A percentile compares a stretch with the other conserved stretches of the same genome.
Evolutionary conservation across 2,329 filamentous ascomycete genomes (phyloP).

Genomic region (Cryoendolithus antarcticus): DNA sequence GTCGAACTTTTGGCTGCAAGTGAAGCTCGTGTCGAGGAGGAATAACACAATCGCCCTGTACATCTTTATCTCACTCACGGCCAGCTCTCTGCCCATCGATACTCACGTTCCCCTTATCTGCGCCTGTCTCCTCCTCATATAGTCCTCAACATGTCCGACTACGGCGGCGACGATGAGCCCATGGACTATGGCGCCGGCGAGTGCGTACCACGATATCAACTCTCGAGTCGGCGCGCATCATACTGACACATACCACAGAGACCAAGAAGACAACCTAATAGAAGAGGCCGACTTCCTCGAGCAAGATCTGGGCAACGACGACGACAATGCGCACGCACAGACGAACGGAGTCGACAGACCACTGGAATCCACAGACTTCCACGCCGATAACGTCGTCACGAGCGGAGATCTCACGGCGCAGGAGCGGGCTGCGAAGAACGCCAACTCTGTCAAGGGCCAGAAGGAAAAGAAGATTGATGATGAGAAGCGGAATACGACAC

Average conservation of each 20-base stretch:
- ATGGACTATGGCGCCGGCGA: slow-evolving; percentile 24
- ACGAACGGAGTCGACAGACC: slow-evolving; percentile 17
- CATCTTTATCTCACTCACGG: no score
- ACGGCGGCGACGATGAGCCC: slow-evolving; percentile 28
- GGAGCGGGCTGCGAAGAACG: slow-evolving; percentile 28
- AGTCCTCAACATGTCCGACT: slow-evolving; percentile 38
- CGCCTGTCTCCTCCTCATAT: no score
- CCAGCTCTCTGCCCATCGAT: no score
- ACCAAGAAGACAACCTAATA: slow-evolving; percentile 25
- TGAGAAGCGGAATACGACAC: slow-evolving; percentile 80
- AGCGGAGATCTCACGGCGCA: slow-evolving; percentile 42
- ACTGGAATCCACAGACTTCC: no score
- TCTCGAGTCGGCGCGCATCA: no score
- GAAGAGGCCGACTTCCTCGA: slow-evolving; percentile 43
- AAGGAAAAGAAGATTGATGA: slow-evolving; percentile 80
- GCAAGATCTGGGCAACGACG: slow-evolving; percentile 19
- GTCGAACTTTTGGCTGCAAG: no score
- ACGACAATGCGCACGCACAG: slow-evolving; percentile 8
- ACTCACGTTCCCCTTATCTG: no score
- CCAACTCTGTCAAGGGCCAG: slow-evolving; percentile 45
- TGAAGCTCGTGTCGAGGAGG: no score
- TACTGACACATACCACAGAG: no score
- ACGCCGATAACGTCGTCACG: slow-evolving; percentile 30
- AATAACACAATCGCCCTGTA: no score
- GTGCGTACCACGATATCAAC: slow-evolving; percentile 9